phyloP scores from a whole-genome alignment of 345 rosid species.

The Noccaea bulbosa region DNA sequence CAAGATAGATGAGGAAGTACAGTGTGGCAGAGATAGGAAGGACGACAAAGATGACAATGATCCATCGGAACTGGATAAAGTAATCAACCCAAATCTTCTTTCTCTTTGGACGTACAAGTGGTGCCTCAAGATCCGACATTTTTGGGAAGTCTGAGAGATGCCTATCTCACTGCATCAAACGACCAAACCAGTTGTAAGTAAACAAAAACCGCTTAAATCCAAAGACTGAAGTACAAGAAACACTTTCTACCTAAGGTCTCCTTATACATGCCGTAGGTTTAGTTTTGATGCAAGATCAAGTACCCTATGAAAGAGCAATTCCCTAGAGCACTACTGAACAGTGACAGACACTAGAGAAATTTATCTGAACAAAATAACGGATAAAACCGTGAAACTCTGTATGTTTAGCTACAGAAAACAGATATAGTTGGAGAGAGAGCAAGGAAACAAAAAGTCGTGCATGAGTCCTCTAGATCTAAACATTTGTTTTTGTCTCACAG shows the following conservation, averaged over 20 bases:
- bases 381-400: neutral
- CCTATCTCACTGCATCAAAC: conserved; percentile 26
- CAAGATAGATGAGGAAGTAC: conserved; percentile 82
- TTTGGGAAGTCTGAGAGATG: conserved; percentile 34
- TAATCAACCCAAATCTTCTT: conserved; percentile 80
- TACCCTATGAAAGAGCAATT: neutral
- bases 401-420: neutral
- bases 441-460: neutral
- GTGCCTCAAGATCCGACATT: conserved; percentile 71
- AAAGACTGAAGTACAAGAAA: neutral
- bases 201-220: neutral
- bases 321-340: neutral
- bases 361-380: neutral
- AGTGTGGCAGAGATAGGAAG: conserved; percentile 76
- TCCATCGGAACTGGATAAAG: conserved; percentile 81
- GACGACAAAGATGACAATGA: conserved; percentile 76
- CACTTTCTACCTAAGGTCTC: neutral
- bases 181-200: conserved; percentile 6
- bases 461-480: neutral
- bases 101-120: conserved; percentile 77
- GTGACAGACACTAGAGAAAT: neutral
- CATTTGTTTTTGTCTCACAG: neutral
- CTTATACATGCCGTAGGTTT: neutral
- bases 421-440: neutral
- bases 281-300: neutral